phyloP scores from a whole-genome alignment of 306 rosid species.

The Herpetospermum pedunculosum region DNA sequence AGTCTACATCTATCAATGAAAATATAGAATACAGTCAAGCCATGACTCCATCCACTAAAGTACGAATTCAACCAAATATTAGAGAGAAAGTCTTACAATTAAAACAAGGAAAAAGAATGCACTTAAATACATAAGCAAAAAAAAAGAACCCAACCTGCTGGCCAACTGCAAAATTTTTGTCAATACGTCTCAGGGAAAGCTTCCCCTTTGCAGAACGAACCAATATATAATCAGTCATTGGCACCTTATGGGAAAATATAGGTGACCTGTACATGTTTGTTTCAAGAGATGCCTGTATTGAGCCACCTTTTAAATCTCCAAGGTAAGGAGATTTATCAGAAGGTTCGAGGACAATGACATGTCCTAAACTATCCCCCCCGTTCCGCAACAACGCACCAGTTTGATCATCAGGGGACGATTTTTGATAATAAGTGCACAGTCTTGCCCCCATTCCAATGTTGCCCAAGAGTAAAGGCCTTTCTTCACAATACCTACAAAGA shows the following conservation, averaged over 20 bases:
- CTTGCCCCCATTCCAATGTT: slow-evolving; percentile 95
- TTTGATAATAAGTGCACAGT: slow-evolving; percentile 89
- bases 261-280: slow-evolving; percentile 97
- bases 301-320: slow-evolving; percentile 82
- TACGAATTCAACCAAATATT: not conserved
- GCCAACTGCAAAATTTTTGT: slow-evolving; percentile 69
- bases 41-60: not conserved
- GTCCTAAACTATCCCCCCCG: slow-evolving; percentile 55
- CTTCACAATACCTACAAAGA: slow-evolving; percentile 80
- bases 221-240: slow-evolving; percentile 68
- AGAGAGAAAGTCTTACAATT: not conserved
- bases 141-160: slow-evolving; percentile 62
- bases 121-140: no score
- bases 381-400: slow-evolving; percentile 63
- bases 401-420: slow-evolving; percentile 75
- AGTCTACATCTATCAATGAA: not conserved
- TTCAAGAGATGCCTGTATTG: slow-evolving; percentile 78
- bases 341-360: slow-evolving; percentile 69
- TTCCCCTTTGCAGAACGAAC: slow-evolving; percentile 95
- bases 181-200: slow-evolving; percentile 79
- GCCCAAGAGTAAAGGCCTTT: slow-evolving; percentile 89
- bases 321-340: slow-evolving; percentile 95
- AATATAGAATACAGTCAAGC: not conserved
- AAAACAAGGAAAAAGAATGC: not conserved
- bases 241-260: slow-evolving; percentile 79